Base-by-base conservation (phyloP, 2,329 filamentous ascomycete genomes). In the Leptoxyphium fumago region DNA sequence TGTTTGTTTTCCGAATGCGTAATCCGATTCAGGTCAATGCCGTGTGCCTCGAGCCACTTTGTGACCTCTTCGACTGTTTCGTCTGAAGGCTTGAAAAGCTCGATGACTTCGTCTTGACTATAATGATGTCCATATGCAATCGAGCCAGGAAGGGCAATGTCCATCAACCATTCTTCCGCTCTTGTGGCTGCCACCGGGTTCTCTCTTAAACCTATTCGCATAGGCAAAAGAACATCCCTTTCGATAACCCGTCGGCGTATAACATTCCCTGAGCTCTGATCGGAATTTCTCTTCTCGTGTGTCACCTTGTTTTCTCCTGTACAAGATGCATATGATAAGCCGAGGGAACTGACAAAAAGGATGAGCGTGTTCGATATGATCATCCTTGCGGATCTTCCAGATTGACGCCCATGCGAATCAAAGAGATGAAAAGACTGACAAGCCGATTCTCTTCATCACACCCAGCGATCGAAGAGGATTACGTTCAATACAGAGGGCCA, bases 1-100 rank as follows among this genome's bases (percentile, higher is more conserved):
- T 48, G 54, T 43, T 60, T 60, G 48, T 61, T 61, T 29, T 58
- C 52, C 2, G 55, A 53, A 39, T 60, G 57, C 8, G 51, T 52
- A 43, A 61, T 52, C 11, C 51, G 46, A 9, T 48, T 39, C 13
- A 45, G 39, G 38, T 44, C 42, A 38, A 54, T 50, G 34, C 48
- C 46, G 39, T 48, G 34, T 30, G 43, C 43, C 11, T 50, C 45
- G 13, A 59, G 44, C 56, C 57, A 60, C 13, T 51, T 45, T 28
- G 43, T 46, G 28, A 59, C 53, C 13, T 47, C 44, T 13, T 50
- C 43, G 9, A 57, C 47, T 17, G 49, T 46, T 10, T 58, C 50
- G 9, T 52, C 44, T 9, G 49, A 51, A 5, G 57, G 58, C 18
- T 53, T 45, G 41, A 58, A 59, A 5, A 48, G 47, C 17, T 53